Evolutionary conservation across 345 rosid species (phyloP).

Genomic region (Schrenkiella parvula): DNA sequence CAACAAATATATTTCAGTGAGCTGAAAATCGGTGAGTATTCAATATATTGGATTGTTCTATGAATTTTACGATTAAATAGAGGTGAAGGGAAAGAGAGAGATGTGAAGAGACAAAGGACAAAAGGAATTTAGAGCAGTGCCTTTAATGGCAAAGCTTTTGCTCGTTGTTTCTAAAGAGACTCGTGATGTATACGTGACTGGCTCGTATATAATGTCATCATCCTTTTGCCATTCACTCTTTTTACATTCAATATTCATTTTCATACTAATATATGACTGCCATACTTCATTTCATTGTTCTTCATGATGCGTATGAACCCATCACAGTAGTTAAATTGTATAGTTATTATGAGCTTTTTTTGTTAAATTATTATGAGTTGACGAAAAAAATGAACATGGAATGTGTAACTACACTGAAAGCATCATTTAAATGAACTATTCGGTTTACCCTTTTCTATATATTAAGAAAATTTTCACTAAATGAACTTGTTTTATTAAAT

Average conservation of each 20-base stretch:
- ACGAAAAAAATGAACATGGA: neutral
- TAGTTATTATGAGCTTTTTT: neutral
- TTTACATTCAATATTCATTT: neutral
- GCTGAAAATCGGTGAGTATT: neutral
- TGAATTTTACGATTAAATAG: neutral
- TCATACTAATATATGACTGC: neutral
- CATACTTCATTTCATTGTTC: neutral
- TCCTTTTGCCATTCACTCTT: slow-evolving; percentile 11
- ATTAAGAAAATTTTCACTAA: no score
- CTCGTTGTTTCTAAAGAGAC: slow-evolving; percentile 31
- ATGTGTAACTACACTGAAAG: neutral
- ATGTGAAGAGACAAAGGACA: slow-evolving; percentile 7
- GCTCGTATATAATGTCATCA: slow-evolving; percentile 24
- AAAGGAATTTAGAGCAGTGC: slow-evolving; percentile 31
- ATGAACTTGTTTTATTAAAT: no score
- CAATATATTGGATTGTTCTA: neutral
- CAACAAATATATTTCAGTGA: neutral
- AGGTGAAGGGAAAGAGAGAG: neutral
- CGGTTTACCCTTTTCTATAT: no score
- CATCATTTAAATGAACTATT: neutral
- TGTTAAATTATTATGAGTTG: neutral
- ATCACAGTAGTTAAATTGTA: no score
- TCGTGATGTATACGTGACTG: slow-evolving; percentile 33
- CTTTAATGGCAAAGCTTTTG: slow-evolving; percentile 19
- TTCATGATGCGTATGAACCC: neutral